These are phyloP conservation scores for Panellus pusillus DNA, from an alignment of 768 basidiomycete genomes.

Conservation along the genomic window DNA sequence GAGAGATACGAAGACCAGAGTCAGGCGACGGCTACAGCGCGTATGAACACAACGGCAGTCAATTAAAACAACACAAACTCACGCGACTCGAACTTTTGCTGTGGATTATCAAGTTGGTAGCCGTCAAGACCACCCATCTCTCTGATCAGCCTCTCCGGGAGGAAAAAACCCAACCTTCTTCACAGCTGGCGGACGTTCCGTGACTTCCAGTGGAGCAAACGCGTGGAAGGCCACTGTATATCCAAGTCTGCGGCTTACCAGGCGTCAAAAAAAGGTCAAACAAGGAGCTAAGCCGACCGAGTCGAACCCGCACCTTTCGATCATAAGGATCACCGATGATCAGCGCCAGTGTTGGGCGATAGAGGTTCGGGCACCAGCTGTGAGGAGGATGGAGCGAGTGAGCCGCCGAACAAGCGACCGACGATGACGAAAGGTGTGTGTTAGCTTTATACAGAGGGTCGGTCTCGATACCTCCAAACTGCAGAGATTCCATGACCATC, in stretches of 20 bases:
- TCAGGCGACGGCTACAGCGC: constrained; percentile 3
- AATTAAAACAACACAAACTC: not conserved
- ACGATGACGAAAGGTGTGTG: too few species aligned
- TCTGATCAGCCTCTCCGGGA: constrained; percentile 22
- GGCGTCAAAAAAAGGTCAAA: not conserved
- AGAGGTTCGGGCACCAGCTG: too few species aligned
- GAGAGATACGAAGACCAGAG: constrained; percentile 1
- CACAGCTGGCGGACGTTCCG: constrained; percentile 11
- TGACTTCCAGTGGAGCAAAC: not conserved
- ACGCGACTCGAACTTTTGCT: constrained; percentile 12
- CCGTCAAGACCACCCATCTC: constrained; percentile 20
- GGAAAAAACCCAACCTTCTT: constrained; percentile 23
- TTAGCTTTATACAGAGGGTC: too few species aligned
- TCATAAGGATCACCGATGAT: constrained; percentile 1
- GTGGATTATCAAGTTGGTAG: constrained; percentile 16
- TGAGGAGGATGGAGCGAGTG: too few species aligned
- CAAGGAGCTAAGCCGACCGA: not conserved
- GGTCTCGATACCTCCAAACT: too few species aligned
- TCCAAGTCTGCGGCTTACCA: not conserved
- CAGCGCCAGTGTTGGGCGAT: not conserved
- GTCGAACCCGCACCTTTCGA: not conserved
- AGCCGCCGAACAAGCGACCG: too few species aligned
- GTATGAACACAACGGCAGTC: not conserved
- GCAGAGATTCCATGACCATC: too few species aligned
- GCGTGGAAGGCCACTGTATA: constrained; percentile 14